Conservation (phyloP, 495 filamentous ascomycete species). For the Aspergillus carlsbadensis region DNA sequence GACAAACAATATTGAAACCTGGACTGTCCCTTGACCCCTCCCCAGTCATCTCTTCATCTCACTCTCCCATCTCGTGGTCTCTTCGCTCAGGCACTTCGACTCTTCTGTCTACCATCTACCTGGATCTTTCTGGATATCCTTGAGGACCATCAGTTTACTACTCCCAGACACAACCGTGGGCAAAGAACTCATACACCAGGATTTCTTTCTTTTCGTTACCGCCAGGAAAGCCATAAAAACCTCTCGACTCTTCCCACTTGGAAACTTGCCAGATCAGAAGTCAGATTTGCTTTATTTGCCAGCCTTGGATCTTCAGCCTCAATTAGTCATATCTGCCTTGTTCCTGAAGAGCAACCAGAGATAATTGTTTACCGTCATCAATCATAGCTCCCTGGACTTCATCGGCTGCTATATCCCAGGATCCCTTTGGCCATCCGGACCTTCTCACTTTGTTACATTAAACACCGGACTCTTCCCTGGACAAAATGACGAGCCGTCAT, state of each 20-base stretch:
- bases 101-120: constrained; percentile 8
- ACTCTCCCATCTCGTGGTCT: constrained; percentile 12
- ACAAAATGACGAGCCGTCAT: constrained; percentile 49
- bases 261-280: constrained; percentile 19
- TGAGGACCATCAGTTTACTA: constrained; percentile 9
- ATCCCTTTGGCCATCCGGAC: constrained; percentile 35
- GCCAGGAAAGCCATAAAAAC: constrained; percentile 16
- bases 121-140: constrained; percentile 18
- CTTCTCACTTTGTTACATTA: constrained; percentile 31
- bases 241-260: constrained; percentile 14
- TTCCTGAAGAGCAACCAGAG: constrained; percentile 20
- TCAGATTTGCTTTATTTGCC: constrained; percentile 24
- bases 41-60: constrained; percentile 6
- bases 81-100: constrained; percentile 6
- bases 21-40: constrained; percentile 13
- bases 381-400: constrained; percentile 18
- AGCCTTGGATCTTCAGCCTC: constrained; percentile 26
- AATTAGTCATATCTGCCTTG: constrained; percentile 24
- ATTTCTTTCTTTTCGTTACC: constrained; percentile 23
- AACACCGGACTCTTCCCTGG: constrained; percentile 32
- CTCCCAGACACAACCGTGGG: constrained; percentile 17
- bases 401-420: constrained; percentile 20
- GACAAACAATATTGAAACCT: constrained; percentile 15
- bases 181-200: constrained; percentile 15
- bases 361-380: constrained; percentile 12